A percentile compares a stretch with the other conserved stretches of the same genome.
These are phyloP conservation scores for Trametes gibbosa DNA, from an alignment of 768 basidiomycete genomes.

Conservation along the genomic window DNA sequence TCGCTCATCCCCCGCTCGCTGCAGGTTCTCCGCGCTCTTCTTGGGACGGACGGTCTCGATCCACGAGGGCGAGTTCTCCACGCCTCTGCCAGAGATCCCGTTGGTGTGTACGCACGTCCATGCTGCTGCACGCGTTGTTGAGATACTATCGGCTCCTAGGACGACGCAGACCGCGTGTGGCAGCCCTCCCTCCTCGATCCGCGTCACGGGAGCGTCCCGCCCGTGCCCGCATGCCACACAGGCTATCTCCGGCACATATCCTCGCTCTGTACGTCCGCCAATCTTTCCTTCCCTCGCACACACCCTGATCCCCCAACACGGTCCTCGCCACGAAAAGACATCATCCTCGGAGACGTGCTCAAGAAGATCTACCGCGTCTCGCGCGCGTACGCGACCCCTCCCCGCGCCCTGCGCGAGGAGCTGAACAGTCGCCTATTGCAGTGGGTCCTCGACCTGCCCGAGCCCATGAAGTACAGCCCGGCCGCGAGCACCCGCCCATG, in stretches of 20 bases:
- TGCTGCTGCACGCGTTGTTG: not conserved
- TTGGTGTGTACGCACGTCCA: slow-evolving; percentile 35
- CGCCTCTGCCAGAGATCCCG: slow-evolving; percentile 54
- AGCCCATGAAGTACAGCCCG: slow-evolving; percentile 49
- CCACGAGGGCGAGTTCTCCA: slow-evolving; percentile 68
- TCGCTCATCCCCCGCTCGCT: slow-evolving; percentile 27
- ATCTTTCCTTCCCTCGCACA: not conserved
- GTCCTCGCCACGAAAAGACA: slow-evolving; percentile 36
- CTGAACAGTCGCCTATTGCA: slow-evolving; percentile 64
- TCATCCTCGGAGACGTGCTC: slow-evolving; percentile 65
- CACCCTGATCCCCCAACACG: too few species aligned
- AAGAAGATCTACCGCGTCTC: slow-evolving; percentile 72
- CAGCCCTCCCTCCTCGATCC: slow-evolving; percentile 37
- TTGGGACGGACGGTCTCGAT: slow-evolving; percentile 67
- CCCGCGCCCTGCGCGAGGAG: slow-evolving; percentile 46
- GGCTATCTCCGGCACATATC: slow-evolving; percentile 54
- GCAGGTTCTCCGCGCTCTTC: slow-evolving; percentile 47
- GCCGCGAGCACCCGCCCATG: slow-evolving; percentile 46
- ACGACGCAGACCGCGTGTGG: slow-evolving; percentile 55
- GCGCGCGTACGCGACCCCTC: slow-evolving; percentile 39
- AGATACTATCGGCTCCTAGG: slow-evolving; percentile 41
- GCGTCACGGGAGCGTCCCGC: slow-evolving; percentile 36
- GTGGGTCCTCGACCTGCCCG: slow-evolving; percentile 71
- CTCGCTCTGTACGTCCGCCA: slow-evolving; percentile 49
- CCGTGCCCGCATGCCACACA: slow-evolving; percentile 46